phyloP scores from a whole-genome alignment of 208 protist genomes.

The Leishmania guyanensis region DNA sequence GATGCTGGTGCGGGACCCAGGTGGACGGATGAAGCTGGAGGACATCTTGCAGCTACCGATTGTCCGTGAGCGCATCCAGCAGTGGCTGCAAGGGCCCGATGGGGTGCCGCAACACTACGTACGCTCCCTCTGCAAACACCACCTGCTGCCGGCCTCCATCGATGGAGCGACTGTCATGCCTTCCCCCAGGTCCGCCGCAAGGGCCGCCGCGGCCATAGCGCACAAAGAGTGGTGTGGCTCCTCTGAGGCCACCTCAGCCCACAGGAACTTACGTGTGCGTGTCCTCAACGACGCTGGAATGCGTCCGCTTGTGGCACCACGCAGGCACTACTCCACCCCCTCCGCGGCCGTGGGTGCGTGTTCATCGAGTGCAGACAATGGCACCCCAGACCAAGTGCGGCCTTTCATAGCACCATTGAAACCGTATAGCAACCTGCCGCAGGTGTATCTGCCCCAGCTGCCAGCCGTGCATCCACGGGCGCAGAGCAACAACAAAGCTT shows the following conservation, averaged over 20 bases:
- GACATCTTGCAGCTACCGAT: slow-evolving; percentile 81
- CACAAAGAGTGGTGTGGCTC: neutral
- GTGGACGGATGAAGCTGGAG: slow-evolving; percentile 62
- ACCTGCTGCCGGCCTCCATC: slow-evolving; percentile 57
- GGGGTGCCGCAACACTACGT: slow-evolving; percentile 74
- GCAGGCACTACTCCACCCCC: neutral
- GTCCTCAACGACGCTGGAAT: neutral
- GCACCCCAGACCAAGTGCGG: neutral
- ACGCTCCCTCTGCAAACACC: slow-evolving; percentile 58
- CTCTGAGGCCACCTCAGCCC: slow-evolving; percentile 10
- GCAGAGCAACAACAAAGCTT: slow-evolving; percentile 2
- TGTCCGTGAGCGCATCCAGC: slow-evolving; percentile 58
- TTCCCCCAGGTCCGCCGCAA: slow-evolving; percentile 10
- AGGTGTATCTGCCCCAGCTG: slow-evolving; percentile 3
- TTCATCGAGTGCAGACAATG: neutral
- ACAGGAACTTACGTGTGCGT: neutral
- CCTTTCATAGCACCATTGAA: slow-evolving; percentile 13
- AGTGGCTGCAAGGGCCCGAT: slow-evolving; percentile 76
- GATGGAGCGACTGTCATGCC: slow-evolving; percentile 17
- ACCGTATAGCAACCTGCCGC: neutral
- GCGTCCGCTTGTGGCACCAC: neutral
- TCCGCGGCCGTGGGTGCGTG: neutral
- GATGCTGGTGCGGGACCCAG: slow-evolving; percentile 78
- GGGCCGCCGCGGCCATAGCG: slow-evolving; percentile 27
- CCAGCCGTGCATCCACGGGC: slow-evolving; percentile 10